Evolutionary conservation across 2,329 filamentous ascomycete species (phyloP).

Genomic region (Fusarium bulbicola): DNA sequence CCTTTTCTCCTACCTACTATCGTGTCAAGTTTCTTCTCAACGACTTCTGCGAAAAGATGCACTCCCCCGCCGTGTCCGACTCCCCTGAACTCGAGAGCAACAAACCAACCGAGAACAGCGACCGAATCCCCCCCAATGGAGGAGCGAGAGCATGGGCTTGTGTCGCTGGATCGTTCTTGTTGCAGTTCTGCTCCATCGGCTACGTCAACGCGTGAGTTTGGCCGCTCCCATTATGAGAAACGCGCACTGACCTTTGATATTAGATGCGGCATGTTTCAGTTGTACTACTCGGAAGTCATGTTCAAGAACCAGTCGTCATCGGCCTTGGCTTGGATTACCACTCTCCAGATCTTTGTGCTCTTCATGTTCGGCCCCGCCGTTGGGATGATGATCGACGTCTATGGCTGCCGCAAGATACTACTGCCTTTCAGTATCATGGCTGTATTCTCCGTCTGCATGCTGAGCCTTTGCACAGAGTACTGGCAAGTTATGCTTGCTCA

Average conservation of each 20-base stretch:
- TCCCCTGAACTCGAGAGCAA: not conserved
- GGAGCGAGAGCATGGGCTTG: not conserved
- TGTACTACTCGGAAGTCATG: not conserved
- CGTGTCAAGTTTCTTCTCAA: not conserved
- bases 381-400: not conserved
- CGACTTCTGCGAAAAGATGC: not conserved
- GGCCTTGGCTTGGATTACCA: not conserved
- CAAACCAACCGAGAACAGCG: not conserved
- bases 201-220: not conserved
- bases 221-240: accelerated
- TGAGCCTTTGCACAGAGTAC: not conserved
- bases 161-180: not conserved
- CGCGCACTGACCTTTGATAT: not conserved
- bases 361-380: not conserved
- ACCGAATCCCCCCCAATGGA: not conserved
- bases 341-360: not conserved
- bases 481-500: not conserved
- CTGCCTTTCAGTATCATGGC: not conserved
- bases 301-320: not conserved
- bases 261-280: slow-evolving; percentile 2
- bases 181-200: not conserved
- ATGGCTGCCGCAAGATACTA: not conserved
- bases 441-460: not conserved
- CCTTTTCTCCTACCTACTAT: not conserved
- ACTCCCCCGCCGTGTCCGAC: not conserved